phyloP scores from a whole-genome alignment of 768 basidiomycete genomes.

The Auriculariales sp. region DNA sequence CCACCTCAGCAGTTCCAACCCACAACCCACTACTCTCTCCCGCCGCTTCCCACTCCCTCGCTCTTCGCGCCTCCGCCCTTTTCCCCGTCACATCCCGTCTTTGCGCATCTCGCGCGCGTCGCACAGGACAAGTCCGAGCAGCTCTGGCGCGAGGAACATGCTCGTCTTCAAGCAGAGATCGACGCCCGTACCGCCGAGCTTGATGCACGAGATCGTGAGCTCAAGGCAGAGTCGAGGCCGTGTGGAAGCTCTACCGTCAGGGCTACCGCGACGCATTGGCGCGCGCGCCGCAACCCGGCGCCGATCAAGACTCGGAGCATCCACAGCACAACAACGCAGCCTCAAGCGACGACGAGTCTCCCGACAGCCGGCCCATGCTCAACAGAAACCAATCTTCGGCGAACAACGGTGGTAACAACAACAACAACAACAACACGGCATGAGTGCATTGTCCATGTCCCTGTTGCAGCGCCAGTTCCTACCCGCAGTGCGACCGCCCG shows the following conservation, averaged over 20 bases:
- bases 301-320: background rate
- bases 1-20: background rate
- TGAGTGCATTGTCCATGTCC: too few relatives aligned
- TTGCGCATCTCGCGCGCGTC: constrained; percentile 44
- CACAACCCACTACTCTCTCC: background rate
- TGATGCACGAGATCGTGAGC: constrained; percentile 34
- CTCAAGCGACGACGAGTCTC: background rate
- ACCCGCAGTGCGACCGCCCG: too few relatives aligned
- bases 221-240: constrained; percentile 43
- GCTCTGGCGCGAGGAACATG: constrained; percentile 42
- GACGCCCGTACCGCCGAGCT: constrained; percentile 41
- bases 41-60: constrained; percentile 18
- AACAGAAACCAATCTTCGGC: too few relatives aligned
- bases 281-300: constrained; percentile 1
- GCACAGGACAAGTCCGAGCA: constrained; percentile 41
- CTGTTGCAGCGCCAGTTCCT: too few relatives aligned
- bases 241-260: constrained; percentile 49
- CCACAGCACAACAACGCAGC: background rate
- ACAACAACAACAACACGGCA: too few relatives aligned
- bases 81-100: constrained; percentile 59
- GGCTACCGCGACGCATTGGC: constrained; percentile 12
- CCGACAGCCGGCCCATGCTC: too few relatives aligned
- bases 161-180: constrained; percentile 36
- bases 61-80: constrained; percentile 67
- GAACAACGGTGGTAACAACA: too few relatives aligned